phyloP scores from a whole-genome alignment of 2,329 filamentous ascomycete species.

The Blastomyces parvus region DNA sequence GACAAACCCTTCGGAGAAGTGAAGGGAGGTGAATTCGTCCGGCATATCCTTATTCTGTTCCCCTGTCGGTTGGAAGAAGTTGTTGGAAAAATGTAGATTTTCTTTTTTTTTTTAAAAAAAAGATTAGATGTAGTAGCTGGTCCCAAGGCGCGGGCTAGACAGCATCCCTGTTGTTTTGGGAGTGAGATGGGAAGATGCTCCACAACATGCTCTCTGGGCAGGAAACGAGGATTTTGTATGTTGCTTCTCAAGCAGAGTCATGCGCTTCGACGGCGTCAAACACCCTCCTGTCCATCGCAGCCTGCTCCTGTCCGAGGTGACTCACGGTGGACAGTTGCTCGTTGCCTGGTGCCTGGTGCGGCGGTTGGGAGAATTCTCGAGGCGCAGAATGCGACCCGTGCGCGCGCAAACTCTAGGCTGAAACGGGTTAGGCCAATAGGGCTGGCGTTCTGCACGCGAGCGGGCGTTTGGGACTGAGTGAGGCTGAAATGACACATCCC shows the following conservation, averaged over 20 bases:
- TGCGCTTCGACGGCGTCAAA: not conserved
- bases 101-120: too few species aligned
- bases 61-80: not conserved
- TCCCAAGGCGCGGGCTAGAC: too few species aligned
- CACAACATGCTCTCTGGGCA: not conserved
- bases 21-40: not conserved
- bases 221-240: not conserved
- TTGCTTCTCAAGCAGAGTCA: not conserved
- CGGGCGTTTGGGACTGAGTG: too few species aligned
- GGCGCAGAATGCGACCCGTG: not conserved
- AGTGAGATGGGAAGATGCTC: not conserved
- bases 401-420: too few species aligned
- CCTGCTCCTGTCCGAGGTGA: not conserved
- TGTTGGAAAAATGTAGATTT: not conserved
- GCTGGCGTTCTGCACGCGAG: too few species aligned
- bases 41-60: not conserved
- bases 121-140: not conserved
- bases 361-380: not conserved
- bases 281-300: not conserved
- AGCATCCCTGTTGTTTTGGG: not conserved
- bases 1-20: slow-evolving; percentile 15
- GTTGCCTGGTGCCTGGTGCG: too few species aligned
- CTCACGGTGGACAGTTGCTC: not conserved
- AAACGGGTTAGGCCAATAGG: too few species aligned
- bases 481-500: too few species aligned